phyloP scores from a whole-genome alignment of 2,329 filamentous ascomycete species.

The Talaromyces sp. region DNA sequence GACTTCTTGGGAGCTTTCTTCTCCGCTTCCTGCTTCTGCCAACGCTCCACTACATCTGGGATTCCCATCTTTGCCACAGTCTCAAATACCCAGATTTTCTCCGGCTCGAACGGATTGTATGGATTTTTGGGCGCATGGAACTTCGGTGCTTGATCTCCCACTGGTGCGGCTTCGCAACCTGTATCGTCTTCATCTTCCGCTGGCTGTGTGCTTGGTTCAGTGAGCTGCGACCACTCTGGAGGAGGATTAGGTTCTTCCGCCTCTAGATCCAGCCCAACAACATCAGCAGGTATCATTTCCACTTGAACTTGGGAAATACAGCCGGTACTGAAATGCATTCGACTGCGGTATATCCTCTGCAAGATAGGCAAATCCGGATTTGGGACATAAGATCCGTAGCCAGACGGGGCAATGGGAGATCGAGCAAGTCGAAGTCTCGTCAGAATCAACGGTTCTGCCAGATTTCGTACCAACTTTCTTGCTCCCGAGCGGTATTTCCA shows the following conservation, averaged over 20 bases:
- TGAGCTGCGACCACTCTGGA: slow-evolving; percentile 18
- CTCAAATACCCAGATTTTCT: slow-evolving; percentile 67
- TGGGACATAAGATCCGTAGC: slow-evolving; percentile 30
- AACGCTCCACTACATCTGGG: slow-evolving; percentile 63
- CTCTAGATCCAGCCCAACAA: slow-evolving; percentile 74
- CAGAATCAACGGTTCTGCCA: slow-evolving; percentile 74
- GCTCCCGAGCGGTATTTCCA: slow-evolving; percentile 79
- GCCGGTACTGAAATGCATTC: slow-evolving; percentile 72
- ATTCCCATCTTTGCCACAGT: slow-evolving; percentile 62
- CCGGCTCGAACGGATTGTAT: slow-evolving; percentile 62
- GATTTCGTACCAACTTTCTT: slow-evolving; percentile 74
- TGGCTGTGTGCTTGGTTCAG: slow-evolving; percentile 27
- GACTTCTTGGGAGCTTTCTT: slow-evolving; percentile 28
- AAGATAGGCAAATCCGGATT: slow-evolving; percentile 56
- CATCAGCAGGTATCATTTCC: slow-evolving; percentile 68
- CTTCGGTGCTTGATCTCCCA: slow-evolving; percentile 22
- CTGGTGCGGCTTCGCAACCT: slow-evolving; percentile 25
- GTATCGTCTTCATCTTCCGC: slow-evolving; percentile 31
- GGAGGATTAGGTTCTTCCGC: slow-evolving; percentile 65
- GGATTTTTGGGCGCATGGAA: slow-evolving; percentile 27
- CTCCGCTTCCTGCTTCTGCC: slow-evolving; percentile 48
- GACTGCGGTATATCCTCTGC: slow-evolving; percentile 62
- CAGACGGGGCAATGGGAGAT: slow-evolving; percentile 35
- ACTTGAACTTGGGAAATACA: slow-evolving; percentile 72
- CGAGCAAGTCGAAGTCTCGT: slow-evolving; percentile 47